Evolutionary conservation across 805 yeast species (phyloP).

Genomic region (Groenewaldozyma tartarivorans): DNA sequence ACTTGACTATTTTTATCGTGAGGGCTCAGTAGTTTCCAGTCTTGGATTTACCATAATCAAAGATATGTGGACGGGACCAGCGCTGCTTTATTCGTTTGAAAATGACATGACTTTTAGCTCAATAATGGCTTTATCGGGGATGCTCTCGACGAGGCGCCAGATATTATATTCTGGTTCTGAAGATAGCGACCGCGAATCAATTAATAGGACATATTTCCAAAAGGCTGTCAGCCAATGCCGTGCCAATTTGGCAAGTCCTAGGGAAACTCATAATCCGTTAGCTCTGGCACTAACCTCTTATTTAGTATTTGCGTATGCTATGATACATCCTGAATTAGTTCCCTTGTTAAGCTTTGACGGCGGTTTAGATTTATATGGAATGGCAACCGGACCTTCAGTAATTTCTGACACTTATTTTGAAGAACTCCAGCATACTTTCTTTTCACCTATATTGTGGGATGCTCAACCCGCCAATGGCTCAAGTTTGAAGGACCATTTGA

Average conservation of each 20-base stretch:
- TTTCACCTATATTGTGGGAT: neutral
- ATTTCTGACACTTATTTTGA: neutral
- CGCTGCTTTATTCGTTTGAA: slow-evolving; percentile 1
- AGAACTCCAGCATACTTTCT: neutral
- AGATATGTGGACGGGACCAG: slow-evolving; percentile 3
- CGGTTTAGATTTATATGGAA: slow-evolving; percentile 4
- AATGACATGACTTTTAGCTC: slow-evolving; percentile 4
- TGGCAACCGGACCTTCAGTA: slow-evolving; percentile 3
- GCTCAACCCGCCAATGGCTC: neutral
- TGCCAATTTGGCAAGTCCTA: neutral
- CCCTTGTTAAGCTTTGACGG: slow-evolving; percentile 3
- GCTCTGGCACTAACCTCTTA: slow-evolving; percentile 5
- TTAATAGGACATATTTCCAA: slow-evolving; percentile 5
- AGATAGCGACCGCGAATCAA: no score
- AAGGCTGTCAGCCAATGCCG: neutral
- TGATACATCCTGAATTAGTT: neutral
- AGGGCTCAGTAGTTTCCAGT: neutral
- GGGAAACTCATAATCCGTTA: slow-evolving; percentile 2
- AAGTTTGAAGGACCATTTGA: no score
- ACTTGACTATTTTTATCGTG: slow-evolving; percentile 1
- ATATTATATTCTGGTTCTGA: no score
- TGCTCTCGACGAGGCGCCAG: neutral
- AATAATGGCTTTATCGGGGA: slow-evolving; percentile 5
- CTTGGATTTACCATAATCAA: neutral
- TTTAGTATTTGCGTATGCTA: slow-evolving; percentile 2